Evolutionary conservation across 2,329 filamentous ascomycete genomes (phyloP), one percentile per base, ranked within the genome.

Genomic region (Fusarium dimerum): DNA sequence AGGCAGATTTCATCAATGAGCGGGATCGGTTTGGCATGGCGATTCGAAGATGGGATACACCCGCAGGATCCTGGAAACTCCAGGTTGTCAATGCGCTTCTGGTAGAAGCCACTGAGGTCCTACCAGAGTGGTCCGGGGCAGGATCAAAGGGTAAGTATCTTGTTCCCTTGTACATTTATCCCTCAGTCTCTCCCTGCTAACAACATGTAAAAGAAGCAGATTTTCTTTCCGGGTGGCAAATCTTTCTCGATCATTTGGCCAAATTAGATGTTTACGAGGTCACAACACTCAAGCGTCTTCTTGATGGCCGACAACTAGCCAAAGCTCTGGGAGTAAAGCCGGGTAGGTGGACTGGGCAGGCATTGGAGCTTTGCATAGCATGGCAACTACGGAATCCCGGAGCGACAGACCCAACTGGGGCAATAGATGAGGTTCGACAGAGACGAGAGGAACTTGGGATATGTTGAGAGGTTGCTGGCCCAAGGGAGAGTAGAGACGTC

Each of bases 321-420:
- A 80, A 85, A 56, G 84, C 82, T 5, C 77, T 97, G 4, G 83
- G 80, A 0, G 74, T 81, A n/a, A 85, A 84, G 57, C 87, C 89
- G 0, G 91, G 90, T 1, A 85, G 78, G n/a, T 97, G 93, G 93
- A 88, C 95, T 80, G 84, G 84, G 48, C 79, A 80, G 43, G 92
- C 92, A 4, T 74, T 96, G 43, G 88, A 95, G 32, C 77, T 92
- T 5, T 89, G 90, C 55, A 83, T 95, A 71, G 85, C 86, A 55
- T 97, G 92, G 92, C 94, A 97, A 71, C 80, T 97, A 47, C 82
- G 90, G 38, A 85, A 97, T 66, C 90, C 92, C 0, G 78, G 78
- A 5, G 77, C 76, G 51, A 82, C 79, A 4, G 87, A 92, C 55
- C 71, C 77, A 7, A 64, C 73, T 7, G 81, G 76, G 3, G 86